These are phyloP conservation scores for Fraxinus dipetala DNA, from an alignment of 305 asterid genomes.

Conservation along the genomic window DNA sequence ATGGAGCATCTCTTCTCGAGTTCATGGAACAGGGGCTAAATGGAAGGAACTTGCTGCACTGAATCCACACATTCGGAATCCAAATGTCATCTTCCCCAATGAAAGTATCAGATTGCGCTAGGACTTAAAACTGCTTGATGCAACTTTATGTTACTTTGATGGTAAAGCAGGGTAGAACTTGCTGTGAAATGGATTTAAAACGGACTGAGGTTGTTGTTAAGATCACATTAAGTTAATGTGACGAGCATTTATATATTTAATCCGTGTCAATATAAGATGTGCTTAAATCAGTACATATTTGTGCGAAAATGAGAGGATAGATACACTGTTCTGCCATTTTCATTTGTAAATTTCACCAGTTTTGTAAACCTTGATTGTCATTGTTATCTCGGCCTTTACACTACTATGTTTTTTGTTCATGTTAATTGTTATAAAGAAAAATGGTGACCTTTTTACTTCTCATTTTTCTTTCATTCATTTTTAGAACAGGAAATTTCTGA, in stretches of 20 bases:
- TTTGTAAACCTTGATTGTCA: neutral
- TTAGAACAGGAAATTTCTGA: neutral
- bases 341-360: neutral
- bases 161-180: neutral
- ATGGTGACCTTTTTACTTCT: neutral
- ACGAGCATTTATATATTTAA: neutral
- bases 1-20: slow-evolving; percentile 83
- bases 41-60: slow-evolving; percentile 53
- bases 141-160: neutral
- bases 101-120: slow-evolving; percentile 47
- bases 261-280: neutral
- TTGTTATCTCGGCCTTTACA: neutral
- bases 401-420: neutral
- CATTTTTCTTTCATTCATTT: neutral
- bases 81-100: slow-evolving; percentile 43
- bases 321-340: neutral
- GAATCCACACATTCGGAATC: slow-evolving; percentile 52
- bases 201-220: neutral
- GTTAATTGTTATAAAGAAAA: neutral
- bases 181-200: neutral
- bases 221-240: neutral
- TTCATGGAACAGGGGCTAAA: slow-evolving; percentile 47
- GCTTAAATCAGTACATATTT: neutral
- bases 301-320: neutral
- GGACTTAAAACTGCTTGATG: neutral